Evolutionary conservation across 306 rosid species (phyloP).

Genomic region (Medicago lupulina): DNA sequence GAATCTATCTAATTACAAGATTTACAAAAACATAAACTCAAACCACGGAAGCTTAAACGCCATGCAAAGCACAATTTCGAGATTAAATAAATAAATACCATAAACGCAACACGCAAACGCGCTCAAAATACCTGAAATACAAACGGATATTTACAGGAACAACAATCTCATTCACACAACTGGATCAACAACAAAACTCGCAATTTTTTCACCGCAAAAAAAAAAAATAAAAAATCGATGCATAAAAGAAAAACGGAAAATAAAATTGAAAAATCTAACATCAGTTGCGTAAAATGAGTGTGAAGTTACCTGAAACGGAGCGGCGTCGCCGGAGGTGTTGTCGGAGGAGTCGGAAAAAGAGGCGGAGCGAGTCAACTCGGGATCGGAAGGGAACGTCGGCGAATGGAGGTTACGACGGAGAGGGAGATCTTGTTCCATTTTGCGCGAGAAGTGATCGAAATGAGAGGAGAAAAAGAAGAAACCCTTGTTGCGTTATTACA

Average conservation of each 20-base stretch:
- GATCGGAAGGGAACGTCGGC: constrained; percentile 53
- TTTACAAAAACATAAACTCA: not conserved
- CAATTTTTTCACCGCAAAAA: not conserved
- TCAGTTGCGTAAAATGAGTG: not conserved
- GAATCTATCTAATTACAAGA: constrained; percentile 5
- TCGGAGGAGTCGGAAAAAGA: constrained; percentile 52
- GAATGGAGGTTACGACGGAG: constrained; percentile 37
- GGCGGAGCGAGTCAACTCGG: constrained; percentile 48
- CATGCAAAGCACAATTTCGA: constrained; percentile 38
- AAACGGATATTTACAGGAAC: constrained; percentile 17
- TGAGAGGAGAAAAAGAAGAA: constrained; percentile 13
- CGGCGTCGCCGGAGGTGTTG: constrained; percentile 36
- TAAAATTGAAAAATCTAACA: constrained; percentile 30
- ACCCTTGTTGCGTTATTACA: constrained; percentile 38
- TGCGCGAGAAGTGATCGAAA: constrained; percentile 33
- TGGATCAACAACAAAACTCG: constrained; percentile 29
- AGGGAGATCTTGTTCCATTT: constrained; percentile 54
- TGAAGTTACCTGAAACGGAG: constrained; percentile 55
- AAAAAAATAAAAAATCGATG: not conserved
- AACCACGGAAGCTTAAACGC: constrained; percentile 6
- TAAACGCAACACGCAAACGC: not conserved
- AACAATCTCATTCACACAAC: not conserved
- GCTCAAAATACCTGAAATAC: constrained; percentile 14
- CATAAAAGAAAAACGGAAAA: not conserved
- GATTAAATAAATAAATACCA: constrained; percentile 10